Base-by-base conservation (phyloP, 345 rosid genomes). In the Salix viminalis region DNA sequence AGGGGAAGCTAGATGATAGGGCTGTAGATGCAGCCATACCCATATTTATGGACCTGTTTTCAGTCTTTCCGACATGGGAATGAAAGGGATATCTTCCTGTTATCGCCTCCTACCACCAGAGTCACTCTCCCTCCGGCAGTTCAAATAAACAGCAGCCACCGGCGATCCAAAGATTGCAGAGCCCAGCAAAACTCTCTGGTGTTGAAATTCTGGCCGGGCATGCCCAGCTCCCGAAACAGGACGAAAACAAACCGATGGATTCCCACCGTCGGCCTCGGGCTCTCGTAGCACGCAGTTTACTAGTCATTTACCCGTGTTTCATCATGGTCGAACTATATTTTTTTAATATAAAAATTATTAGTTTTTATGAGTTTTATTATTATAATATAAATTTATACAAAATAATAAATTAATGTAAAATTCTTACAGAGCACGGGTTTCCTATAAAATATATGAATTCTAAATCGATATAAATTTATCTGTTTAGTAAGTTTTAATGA, bases 141-240 rank as follows among this genome's bases (percentile, higher is more conserved):
- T 93, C 74, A 87, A 95, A 67, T 83, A 91, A 44, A 90, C 88
- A 1, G 97, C 89, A 0, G 99, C 95, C 34, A 89, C 99, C 0
- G 99, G 99, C 4, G 48, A 76, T 0, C 99, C 96, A 0, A 95
- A 95, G 92, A 71, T 95, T 93, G 86, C 91, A 95, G 9, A 93
- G 90, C 78, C 89, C 93, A 36, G 97, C 97, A 61, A 95, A 28
- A 95, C 71, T 95, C 90, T 73, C 86, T 86, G 65, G 97, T 92
- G 79, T 75, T 87, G 85, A 95, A 93, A 69, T 89, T 85, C 85
- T 89, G 97, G 21, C 99, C 91, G 97, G 5, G 90, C 89, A n/a
- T 85, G 4, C 97, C 94, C 7, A 85, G 85, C 71, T 95, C 97
- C 42, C 88, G 88, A 65, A 90, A 95, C 87, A 95, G 77, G 58